Evolutionary conservation across 805 yeast species (phyloP).

Genomic region (Kodamaea sagamina): DNA sequence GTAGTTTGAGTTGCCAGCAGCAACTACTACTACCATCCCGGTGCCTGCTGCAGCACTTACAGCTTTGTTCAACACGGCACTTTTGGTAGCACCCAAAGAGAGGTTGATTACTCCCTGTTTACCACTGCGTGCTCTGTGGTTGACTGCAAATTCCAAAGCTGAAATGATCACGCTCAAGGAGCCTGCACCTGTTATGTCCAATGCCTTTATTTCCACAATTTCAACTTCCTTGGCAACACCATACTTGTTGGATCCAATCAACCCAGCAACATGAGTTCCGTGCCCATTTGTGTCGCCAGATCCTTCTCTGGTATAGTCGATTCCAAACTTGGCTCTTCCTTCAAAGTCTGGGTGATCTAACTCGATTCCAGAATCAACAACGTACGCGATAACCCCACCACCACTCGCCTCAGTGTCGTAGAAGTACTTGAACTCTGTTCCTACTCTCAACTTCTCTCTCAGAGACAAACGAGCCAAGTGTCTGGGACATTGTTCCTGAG

Average conservation of each 20-base stretch:
- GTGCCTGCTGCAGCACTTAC: slow-evolving; percentile 70
- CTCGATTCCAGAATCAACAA: slow-evolving; percentile 83
- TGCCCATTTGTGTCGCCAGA: slow-evolving; percentile 80
- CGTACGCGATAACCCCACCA: slow-evolving; percentile 64
- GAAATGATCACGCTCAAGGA: slow-evolving; percentile 63
- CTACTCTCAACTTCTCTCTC: slow-evolving; percentile 27
- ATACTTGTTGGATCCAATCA: slow-evolving; percentile 73
- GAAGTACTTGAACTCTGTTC: slow-evolving; percentile 39
- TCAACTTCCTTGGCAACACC: slow-evolving; percentile 75
- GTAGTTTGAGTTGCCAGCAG: slow-evolving; percentile 82
- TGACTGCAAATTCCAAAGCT: slow-evolving; percentile 68
- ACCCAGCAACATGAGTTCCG: slow-evolving; percentile 93
- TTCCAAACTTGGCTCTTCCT: slow-evolving; percentile 60
- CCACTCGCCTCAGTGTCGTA: slow-evolving; percentile 55
- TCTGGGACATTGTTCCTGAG: slow-evolving; percentile 54
- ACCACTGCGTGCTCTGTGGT: slow-evolving; percentile 45
- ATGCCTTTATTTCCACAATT: slow-evolving; percentile 73
- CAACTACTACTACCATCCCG: slow-evolving; percentile 73
- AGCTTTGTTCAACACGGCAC: slow-evolving; percentile 69
- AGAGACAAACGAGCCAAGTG: slow-evolving; percentile 69
- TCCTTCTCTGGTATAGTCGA: slow-evolving; percentile 62
- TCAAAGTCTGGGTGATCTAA: slow-evolving; percentile 62
- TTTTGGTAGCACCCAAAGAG: slow-evolving; percentile 75
- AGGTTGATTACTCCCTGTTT: slow-evolving; percentile 67
- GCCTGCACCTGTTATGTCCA: slow-evolving; percentile 70